Conservation (phyloP, 1,284 basidiomycete genomes). For the Puccinia brachypodii region DNA sequence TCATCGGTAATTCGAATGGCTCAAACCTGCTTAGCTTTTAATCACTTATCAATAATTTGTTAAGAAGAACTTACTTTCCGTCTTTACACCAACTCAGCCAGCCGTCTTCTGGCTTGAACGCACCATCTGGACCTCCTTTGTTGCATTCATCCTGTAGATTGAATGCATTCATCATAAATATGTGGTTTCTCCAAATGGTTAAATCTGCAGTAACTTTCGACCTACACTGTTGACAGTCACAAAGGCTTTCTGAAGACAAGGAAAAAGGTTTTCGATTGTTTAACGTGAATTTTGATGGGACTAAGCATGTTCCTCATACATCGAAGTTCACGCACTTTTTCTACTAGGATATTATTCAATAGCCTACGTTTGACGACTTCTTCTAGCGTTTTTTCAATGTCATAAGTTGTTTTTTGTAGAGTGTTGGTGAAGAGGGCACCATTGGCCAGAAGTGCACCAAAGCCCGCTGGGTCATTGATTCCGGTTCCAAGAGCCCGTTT, state of each 20-base stretch:
- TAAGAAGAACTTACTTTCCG: conserved; percentile 7
- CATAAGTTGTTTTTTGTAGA: not conserved
- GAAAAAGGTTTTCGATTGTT: not conserved
- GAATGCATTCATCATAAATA: not conserved
- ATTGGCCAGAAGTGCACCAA: not conserved
- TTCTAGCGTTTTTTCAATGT: conserved; percentile 11
- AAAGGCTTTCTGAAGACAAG: conserved; percentile 27
- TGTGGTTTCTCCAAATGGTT: not conserved
- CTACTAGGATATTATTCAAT: not conserved
- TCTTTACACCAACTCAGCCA: conserved; percentile 40
- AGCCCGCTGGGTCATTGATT: conserved; percentile 12
- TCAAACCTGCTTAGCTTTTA: not conserved
- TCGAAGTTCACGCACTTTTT: not conserved
- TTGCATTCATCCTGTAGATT: conserved; percentile 15
- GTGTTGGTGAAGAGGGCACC: conserved; percentile 13
- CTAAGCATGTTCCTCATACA: not conserved
- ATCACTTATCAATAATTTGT: not conserved
- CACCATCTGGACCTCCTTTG: conserved; percentile 33
- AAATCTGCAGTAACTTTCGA: not conserved
- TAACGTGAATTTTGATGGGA: not conserved
- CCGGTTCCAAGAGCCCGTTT: conserved; percentile 1
- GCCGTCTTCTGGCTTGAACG: conserved; percentile 37
- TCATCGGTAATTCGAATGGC: not conserved
- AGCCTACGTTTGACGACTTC: conserved; percentile 12
- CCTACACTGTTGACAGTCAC: conserved; percentile 29